Base-by-base conservation (phyloP, 2,329 filamentous ascomycete genomes). In the Fusarium sp. region DNA sequence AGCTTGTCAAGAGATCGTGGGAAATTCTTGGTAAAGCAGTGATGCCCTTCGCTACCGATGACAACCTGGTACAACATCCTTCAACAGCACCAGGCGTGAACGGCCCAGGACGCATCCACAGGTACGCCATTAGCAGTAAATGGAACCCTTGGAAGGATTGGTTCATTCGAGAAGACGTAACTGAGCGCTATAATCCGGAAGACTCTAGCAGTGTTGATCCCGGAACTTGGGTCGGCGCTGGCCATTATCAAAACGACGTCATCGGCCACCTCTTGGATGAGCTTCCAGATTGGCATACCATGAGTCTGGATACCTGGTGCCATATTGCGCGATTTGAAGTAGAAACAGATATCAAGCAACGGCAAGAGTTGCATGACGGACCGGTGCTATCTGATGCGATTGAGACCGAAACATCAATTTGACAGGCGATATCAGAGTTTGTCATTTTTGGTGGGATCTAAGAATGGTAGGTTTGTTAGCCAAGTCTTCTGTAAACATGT, bases 91-190 rank as follows among this genome's bases (percentile, higher is more conserved):
- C n/a, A n/a, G n/a, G n/a, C n/a, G n/a, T n/a, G n/a, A n/a, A n/a
- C n/a, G n/a, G n/a, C n/a, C 60, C 27, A 8, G 25, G 27, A 5
- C 46, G 64, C 8, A 38, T 68, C 12, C 63, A 68, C n/a, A 44
- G 40, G 6, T 68, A 68, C 22, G 15, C 6, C 15, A 54, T 68
- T 11, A 4, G 20, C 6, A 3, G 7, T 0, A 2, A 8, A 2
- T 67, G 55, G 63, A 45, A 51, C 2, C 63, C 63, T n/a, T 66
- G 63, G 63, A 9, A 16, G 10, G 5, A 5, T 12, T 66, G 49
- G 55, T 46, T 49, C 6, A 7, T 45, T 7, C 40, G 44, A 14
- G 8, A 22, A 5, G 47, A 66, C 32, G 52, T 43, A 6, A 15
- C 14, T 40, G 56, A 12, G 12, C 12, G 30, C 34, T n/a, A 38